These are phyloP conservation scores for Spirogloea muscicola DNA, from an alignment of 139 green algal species.

Conservation along the genomic window DNA sequence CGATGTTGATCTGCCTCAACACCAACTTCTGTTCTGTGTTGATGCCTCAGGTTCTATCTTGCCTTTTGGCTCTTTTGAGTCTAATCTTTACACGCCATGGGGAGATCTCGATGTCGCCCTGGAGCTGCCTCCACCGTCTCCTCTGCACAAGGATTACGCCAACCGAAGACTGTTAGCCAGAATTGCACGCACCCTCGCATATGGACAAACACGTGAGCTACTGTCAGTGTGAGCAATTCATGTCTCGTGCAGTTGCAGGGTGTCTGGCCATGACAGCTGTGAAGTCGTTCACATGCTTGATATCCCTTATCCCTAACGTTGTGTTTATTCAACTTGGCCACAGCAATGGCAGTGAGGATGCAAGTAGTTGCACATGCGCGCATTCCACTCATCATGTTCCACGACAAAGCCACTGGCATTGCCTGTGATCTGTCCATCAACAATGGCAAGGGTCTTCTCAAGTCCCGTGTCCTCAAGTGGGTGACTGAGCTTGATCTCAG, in stretches of 20 bases:
- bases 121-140: slow-evolving; percentile 5
- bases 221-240: no score
- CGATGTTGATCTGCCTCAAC: not conserved
- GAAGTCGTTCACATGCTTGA: no score
- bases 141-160: no score
- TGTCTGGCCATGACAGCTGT: no score
- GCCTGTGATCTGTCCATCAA: slow-evolving; percentile 44
- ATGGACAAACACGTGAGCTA: no score
- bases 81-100: slow-evolving; percentile 39
- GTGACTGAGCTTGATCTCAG: slow-evolving; percentile 3
- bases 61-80: slow-evolving; percentile 40
- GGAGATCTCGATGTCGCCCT: slow-evolving; percentile 39
- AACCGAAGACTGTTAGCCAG: no score
- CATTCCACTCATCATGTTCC: slow-evolving; percentile 47
- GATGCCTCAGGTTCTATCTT: not conserved
- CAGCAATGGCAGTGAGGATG: no score
- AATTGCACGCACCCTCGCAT: no score
- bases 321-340: no score
- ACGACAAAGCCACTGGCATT: slow-evolving; percentile 29
- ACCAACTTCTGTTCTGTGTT: not conserved
- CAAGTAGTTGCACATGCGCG: slow-evolving; percentile 34
- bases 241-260: no score
- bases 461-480: slow-evolving; percentile 26
- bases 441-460: slow-evolving; percentile 21
- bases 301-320: no score